Evolutionary conservation across 768 basidiomycete species (phyloP).

Genomic region (Tylopilus sp.): DNA sequence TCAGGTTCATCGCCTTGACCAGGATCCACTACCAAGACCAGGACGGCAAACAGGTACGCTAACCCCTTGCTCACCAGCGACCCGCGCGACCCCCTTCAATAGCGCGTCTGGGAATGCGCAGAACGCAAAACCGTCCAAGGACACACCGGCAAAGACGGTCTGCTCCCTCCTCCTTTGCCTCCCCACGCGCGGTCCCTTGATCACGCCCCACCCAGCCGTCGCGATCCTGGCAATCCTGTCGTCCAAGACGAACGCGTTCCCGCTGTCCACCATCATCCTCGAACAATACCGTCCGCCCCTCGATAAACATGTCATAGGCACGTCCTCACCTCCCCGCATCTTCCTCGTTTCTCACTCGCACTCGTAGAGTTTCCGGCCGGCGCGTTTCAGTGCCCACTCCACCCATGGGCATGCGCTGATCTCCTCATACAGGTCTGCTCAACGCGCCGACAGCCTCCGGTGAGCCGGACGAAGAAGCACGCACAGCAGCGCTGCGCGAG

Average conservation of each 20-base stretch:
- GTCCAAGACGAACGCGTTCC: slow-evolving; percentile 70
- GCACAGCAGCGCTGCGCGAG: slow-evolving; percentile 80
- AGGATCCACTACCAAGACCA: slow-evolving; percentile 79
- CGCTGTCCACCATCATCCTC: slow-evolving; percentile 76
- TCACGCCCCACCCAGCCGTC: slow-evolving; percentile 51
- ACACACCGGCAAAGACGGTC: slow-evolving; percentile 79
- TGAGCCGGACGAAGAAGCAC: slow-evolving; percentile 57
- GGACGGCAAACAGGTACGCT: slow-evolving; percentile 63
- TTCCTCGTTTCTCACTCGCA: not conserved
- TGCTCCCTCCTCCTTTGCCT: not conserved
- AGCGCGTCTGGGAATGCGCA: slow-evolving; percentile 90
- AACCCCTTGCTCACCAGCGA: not conserved
- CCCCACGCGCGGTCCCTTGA: not conserved
- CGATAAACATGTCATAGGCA: slow-evolving; percentile 72
- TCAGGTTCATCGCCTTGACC: slow-evolving; percentile 82
- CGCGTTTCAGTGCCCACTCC: slow-evolving; percentile 23
- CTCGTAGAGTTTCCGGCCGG: slow-evolving; percentile 57
- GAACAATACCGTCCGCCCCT: slow-evolving; percentile 93
- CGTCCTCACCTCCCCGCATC: not conserved
- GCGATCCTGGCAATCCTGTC: slow-evolving; percentile 78
- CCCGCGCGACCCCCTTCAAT: not conserved
- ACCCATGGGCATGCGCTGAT: not conserved
- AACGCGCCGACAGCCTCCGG: slow-evolving; percentile 50
- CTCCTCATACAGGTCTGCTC: slow-evolving; percentile 58
- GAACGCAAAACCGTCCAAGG: slow-evolving; percentile 81